Evolutionary conservation across 495 filamentous ascomycete species (phyloP).

Genomic region (Penicillium angulare): DNA sequence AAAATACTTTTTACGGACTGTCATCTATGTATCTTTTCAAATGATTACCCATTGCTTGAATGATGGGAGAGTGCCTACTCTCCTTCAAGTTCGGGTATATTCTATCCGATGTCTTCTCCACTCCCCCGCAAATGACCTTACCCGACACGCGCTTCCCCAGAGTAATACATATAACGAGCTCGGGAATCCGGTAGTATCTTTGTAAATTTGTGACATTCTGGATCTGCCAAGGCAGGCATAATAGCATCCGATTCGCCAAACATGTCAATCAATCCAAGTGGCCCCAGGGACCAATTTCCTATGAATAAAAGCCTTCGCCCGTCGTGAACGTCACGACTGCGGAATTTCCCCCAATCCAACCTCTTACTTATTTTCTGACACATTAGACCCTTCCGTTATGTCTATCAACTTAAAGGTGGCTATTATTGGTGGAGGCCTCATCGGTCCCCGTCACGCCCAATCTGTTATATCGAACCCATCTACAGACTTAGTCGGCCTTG

Average conservation of each 20-base stretch:
- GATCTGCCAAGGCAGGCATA: not conserved
- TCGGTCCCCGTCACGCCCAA: constrained; percentile 56
- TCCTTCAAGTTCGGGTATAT: not conserved
- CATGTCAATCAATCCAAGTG: not conserved
- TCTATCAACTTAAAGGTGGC: constrained; percentile 41
- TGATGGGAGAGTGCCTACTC: too few species aligned
- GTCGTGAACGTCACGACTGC: not conserved
- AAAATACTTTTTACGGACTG: too few species aligned
- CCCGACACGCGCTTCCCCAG: not conserved
- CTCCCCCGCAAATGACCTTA: not conserved
- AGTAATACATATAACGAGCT: not conserved
- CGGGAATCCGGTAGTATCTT: not conserved
- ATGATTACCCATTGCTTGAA: too few species aligned
- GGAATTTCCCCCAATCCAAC: not conserved
- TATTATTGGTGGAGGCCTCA: constrained; percentile 56
- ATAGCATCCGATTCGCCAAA: not conserved
- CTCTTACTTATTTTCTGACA: not conserved
- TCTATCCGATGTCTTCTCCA: not conserved
- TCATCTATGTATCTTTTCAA: too few species aligned
- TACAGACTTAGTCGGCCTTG: constrained; percentile 48
- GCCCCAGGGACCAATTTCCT: not conserved
- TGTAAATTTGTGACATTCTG: not conserved
- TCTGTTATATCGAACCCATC: constrained; percentile 46
- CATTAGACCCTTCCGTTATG: constrained; percentile 18
- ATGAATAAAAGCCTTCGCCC: not conserved